A percentile compares a stretch with the other conserved stretches of the same genome.
Evolutionary conservation across 2,329 filamentous ascomycete genomes (phyloP).

Genomic region (Aspergillus pseudotamarii): DNA sequence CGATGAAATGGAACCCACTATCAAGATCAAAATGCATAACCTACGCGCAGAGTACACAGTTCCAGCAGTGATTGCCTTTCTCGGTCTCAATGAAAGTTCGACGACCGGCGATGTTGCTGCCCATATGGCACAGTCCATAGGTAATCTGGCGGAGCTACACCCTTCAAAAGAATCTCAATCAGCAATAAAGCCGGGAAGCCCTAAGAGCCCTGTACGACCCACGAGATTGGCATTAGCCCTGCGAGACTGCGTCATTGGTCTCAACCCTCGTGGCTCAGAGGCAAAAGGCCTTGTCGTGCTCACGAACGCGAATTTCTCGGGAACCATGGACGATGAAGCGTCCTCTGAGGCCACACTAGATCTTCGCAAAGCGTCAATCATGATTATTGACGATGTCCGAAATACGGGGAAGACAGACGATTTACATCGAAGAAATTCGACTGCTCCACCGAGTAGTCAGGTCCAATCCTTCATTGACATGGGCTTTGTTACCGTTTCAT

Average conservation of each 20-base stretch:
- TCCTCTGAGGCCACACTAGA: constrained; percentile 67
- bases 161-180: constrained; percentile 24
- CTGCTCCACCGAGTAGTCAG: constrained; percentile 44
- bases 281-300: constrained; percentile 81
- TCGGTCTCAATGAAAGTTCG: constrained; percentile 69
- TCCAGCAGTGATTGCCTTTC: constrained; percentile 75
- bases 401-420: constrained; percentile 46
- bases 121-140: constrained; percentile 77
- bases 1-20: constrained; percentile 87
- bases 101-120: constrained; percentile 74
- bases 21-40: constrained; percentile 86
- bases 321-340: constrained; percentile 66
- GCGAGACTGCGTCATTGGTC: constrained; percentile 76
- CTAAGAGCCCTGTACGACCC: constrained; percentile 52
- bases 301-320: constrained; percentile 73
- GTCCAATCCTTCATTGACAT: constrained; percentile 56
- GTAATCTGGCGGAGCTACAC: constrained; percentile 68
- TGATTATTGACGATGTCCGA: constrained; percentile 76
- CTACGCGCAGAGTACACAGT: constrained; percentile 87
- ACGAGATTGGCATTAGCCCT: constrained; percentile 63
- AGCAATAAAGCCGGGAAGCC: constrained; percentile 18
- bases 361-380: constrained; percentile 77
- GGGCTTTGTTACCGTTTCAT: constrained; percentile 85
- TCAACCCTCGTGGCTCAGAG: constrained; percentile 75
- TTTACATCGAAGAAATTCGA: constrained; percentile 28